Conservation (phyloP, 2,329 filamentous ascomycete genomes). For the Gnomoniopsis sp. region DNA sequence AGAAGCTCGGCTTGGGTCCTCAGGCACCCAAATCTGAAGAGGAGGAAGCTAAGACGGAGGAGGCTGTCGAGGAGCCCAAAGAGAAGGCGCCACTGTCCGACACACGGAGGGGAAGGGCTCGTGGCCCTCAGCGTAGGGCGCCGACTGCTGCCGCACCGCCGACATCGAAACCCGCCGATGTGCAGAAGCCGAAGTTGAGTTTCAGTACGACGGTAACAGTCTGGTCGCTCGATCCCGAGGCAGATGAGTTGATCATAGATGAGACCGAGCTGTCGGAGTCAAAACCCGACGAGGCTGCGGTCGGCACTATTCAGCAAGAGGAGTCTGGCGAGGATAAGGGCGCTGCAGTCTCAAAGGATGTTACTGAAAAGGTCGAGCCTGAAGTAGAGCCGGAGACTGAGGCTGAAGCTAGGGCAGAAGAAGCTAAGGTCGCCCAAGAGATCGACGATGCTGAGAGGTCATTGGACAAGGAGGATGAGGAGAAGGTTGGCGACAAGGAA, state of each 20-base stretch:
- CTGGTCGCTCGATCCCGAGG: constrained; percentile 51
- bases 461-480: constrained; percentile 8
- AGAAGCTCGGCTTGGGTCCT: constrained; percentile 82
- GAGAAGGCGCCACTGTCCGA: constrained; percentile 81
- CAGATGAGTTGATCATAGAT: constrained; percentile 41
- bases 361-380: background rate
- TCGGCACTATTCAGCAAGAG: background rate
- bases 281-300: constrained; percentile 10
- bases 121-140: constrained; percentile 67
- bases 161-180: constrained; percentile 27
- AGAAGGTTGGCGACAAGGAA: background rate
- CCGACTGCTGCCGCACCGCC: constrained; percentile 31
- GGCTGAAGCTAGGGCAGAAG: background rate
- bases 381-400: background rate
- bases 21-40: constrained; percentile 63
- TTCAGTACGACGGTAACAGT: constrained; percentile 46
- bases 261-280: background rate
- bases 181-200: constrained; percentile 36
- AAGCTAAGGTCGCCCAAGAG: constrained; percentile 2
- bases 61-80: constrained; percentile 51
- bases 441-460: constrained; percentile 16
- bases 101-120: constrained; percentile 84
- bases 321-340: constrained; percentile 14
- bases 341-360: background rate
- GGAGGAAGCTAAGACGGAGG: constrained; percentile 56